These are phyloP conservation scores for Aspergillus persii DNA, from an alignment of 2,329 filamentous ascomycete species.

Conservation along the genomic window DNA sequence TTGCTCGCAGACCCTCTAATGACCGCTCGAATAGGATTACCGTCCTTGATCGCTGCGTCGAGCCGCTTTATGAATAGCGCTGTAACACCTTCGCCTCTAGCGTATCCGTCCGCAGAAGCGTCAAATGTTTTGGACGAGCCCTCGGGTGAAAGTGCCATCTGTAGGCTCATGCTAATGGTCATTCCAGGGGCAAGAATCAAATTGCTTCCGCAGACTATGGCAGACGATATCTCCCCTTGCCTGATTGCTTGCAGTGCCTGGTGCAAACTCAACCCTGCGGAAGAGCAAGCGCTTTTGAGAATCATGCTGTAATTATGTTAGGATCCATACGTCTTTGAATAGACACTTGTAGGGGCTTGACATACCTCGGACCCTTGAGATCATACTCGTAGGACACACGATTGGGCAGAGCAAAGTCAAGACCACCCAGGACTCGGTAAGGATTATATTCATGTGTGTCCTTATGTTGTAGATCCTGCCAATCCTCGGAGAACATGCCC, in stretches of 20 bases:
- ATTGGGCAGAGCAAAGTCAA: conserved; percentile 12
- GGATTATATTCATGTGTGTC: conserved; percentile 16
- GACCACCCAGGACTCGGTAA: conserved; percentile 7
- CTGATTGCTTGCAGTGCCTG: conserved; percentile 23
- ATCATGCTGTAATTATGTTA: conserved; percentile 16
- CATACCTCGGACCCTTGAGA: conserved; percentile 11
- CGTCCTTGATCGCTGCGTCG: conserved; percentile 25
- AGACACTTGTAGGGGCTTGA: background rate
- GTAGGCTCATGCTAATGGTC: conserved; percentile 25
- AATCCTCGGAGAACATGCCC: conserved; percentile 25
- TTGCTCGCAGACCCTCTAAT: conserved; percentile 24
- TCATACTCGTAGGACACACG: conserved; percentile 13
- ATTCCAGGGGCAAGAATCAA: conserved; percentile 30
- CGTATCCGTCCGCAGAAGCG: conserved; percentile 30
- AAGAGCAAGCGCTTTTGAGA: conserved; percentile 40
- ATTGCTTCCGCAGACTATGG: conserved; percentile 35
- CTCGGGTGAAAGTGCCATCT: conserved; percentile 33
- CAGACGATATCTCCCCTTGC: conserved; percentile 8
- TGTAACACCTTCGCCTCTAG: conserved; percentile 30
- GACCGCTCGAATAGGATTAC: conserved; percentile 29
- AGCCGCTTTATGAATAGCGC: conserved; percentile 30
- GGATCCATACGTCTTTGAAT: too few species aligned
- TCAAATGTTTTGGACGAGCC: conserved; percentile 27
- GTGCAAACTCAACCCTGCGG: conserved; percentile 29
- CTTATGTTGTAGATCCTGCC: conserved; percentile 19